Evolutionary conservation across 2,329 filamentous ascomycete genomes (phyloP).

Genomic region (Aureobasidium sp.): DNA sequence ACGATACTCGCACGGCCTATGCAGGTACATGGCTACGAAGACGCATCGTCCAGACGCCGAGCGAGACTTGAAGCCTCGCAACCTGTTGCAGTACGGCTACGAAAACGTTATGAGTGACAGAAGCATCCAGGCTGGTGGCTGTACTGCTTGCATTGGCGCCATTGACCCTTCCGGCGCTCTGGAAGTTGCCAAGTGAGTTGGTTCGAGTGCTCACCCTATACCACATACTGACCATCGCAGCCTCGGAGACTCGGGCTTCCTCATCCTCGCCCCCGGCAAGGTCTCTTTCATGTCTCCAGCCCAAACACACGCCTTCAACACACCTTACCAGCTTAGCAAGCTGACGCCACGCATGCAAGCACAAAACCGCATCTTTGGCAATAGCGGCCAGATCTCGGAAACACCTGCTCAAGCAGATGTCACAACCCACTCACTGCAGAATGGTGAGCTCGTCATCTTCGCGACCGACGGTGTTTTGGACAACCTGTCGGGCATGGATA

Average conservation of each 20-base stretch:
- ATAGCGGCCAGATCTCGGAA: conserved; percentile 61
- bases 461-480: conserved; percentile 95
- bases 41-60: conserved; percentile 48
- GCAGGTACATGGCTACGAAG: conserved; percentile 78
- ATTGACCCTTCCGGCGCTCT: conserved; percentile 63
- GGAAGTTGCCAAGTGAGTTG: conserved; percentile 68
- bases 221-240: conserved; percentile 21
- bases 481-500: conserved; percentile 86
- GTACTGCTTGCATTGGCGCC: conserved; percentile 83
- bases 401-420: conserved; percentile 76
- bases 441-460: conserved; percentile 89
- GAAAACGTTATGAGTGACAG: conserved; percentile 69
- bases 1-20: conserved; percentile 89
- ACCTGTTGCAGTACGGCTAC: conserved; percentile 76
- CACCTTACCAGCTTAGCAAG: conserved; percentile 86
- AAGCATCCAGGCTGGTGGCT: conserved; percentile 71
- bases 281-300: conserved; percentile 75
- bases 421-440: conserved; percentile 65
- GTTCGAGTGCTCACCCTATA: background rate
- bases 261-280: conserved; percentile 76
- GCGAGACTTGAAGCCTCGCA: conserved; percentile 42
- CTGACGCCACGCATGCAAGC: conserved; percentile 72
- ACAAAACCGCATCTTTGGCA: conserved; percentile 77
- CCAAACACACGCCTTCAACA: conserved; percentile 97
- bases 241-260: conserved; percentile 87